A percentile compares a stretch with the other conserved stretches of the same genome.
phyloP scores from a whole-genome alignment of 2,329 filamentous ascomycete genomes.

The Alternaria dauci region DNA sequence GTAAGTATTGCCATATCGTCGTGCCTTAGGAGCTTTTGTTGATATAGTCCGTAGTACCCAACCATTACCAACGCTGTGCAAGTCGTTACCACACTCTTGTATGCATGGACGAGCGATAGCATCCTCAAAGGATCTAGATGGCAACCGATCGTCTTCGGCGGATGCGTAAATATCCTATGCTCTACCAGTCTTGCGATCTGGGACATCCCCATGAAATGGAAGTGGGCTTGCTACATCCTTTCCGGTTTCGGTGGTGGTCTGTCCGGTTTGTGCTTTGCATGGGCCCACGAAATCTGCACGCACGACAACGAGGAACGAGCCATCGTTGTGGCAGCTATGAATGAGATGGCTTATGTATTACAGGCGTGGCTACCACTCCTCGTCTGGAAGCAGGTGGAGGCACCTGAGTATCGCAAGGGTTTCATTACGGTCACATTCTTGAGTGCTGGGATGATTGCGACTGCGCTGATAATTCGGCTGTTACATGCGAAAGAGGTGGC shows the following conservation, averaged over 20 bases:
- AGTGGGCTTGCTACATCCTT: constrained; percentile 70
- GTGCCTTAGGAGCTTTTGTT: not conserved
- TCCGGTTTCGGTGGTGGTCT: constrained; percentile 58
- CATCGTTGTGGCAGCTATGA: constrained; percentile 71
- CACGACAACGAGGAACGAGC: constrained; percentile 71
- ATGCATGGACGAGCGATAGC: constrained; percentile 32
- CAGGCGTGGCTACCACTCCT: constrained; percentile 74
- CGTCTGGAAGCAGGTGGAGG: constrained; percentile 71
- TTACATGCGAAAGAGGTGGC: constrained; percentile 55
- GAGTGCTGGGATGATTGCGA: constrained; percentile 56
- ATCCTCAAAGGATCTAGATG: constrained; percentile 28
- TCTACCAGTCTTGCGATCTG: constrained; percentile 27
- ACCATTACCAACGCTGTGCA: constrained; percentile 31
- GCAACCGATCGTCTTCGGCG: constrained; percentile 31
- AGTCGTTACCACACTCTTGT: constrained; percentile 29
- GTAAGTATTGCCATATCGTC: constrained; percentile 8
- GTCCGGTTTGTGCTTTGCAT: constrained; percentile 61
- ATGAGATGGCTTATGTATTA: constrained; percentile 73
- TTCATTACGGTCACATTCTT: constrained; percentile 58
- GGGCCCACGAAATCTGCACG: constrained; percentile 64
- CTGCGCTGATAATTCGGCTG: constrained; percentile 57
- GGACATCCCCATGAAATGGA: constrained; percentile 56
- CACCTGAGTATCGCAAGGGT: constrained; percentile 68
- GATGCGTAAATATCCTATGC: constrained; percentile 28
- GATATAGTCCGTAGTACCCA: constrained; percentile 23